A percentile compares a stretch with the other conserved stretches of the same genome.
Evolutionary conservation across 75 land plant genomes (phyloP).

Genomic region (Picea sitchensis): DNA sequence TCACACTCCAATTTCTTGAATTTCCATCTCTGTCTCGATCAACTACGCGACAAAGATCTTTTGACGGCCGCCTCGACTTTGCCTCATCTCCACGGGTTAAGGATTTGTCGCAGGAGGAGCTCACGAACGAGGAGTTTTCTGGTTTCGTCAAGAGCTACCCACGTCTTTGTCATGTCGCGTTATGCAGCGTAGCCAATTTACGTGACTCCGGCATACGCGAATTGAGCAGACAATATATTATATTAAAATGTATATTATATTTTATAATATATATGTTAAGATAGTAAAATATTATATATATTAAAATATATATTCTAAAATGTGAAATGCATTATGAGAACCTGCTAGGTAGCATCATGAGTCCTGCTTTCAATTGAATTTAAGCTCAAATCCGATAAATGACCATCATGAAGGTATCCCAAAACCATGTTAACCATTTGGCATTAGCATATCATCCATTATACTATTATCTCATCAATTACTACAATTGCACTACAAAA

Average conservation of each 20-base stretch:
- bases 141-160: slow-evolving; percentile 12
- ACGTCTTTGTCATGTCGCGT: slow-evolving; percentile 13
- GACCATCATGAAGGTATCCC: too few species aligned
- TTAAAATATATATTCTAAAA: too few species aligned
- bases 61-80: slow-evolving; percentile 5
- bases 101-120: slow-evolving; percentile 15
- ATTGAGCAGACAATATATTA: slow-evolving; percentile 10
- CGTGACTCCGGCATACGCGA: slow-evolving; percentile 10
- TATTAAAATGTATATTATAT: too few species aligned
- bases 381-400: too few species aligned
- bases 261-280: too few species aligned
- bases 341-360: too few species aligned
- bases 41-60: slow-evolving; percentile 22
- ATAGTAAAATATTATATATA: too few species aligned
- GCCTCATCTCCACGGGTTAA: background rate
- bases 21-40: slow-evolving; percentile 18
- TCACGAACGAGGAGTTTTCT: slow-evolving; percentile 21
- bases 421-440: background rate
- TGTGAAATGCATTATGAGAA: too few species aligned
- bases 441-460: background rate
- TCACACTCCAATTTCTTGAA: slow-evolving; percentile 16
- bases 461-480: background rate
- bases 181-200: slow-evolving; percentile 19
- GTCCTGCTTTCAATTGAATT: too few species aligned
- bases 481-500: background rate